Percentiles rank a stretch among this genome's conserved stretches.
Conservation (phyloP, 371 early-diverging fungal genomes). For the Choanephora cucurbitarum region DNA sequence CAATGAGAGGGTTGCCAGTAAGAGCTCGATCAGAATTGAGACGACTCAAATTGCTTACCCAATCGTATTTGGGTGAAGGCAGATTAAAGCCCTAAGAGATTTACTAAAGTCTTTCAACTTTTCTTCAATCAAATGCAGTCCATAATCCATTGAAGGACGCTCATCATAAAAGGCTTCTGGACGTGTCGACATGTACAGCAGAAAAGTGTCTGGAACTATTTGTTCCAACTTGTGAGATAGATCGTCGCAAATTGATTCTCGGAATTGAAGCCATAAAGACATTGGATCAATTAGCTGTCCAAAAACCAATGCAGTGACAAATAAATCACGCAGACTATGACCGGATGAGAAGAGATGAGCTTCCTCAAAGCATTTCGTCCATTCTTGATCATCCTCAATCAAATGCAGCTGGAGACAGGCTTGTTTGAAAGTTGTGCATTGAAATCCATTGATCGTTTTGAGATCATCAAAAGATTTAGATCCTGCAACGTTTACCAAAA, state of each 20-base stretch:
- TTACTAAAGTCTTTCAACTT: no score
- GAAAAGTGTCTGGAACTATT: no score
- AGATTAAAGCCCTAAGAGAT: no score
- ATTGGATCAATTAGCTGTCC: neutral
- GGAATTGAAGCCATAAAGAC: neutral
- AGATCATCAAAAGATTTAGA: constrained; percentile 1
- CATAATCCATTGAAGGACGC: no score
- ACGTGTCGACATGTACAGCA: no score
- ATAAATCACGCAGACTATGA: neutral
- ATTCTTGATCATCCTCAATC: constrained; percentile 8
- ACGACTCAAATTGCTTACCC: no score
- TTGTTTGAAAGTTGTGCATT: constrained; percentile 6
- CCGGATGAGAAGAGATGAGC: neutral
- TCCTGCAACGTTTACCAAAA: neutral
- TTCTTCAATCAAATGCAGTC: no score
- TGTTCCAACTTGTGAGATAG: neutral
- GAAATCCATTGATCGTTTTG: constrained; percentile 1
- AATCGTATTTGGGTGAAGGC: no score
- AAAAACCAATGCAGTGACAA: neutral
- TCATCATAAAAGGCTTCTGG: no score
- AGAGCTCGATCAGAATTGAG: no score
- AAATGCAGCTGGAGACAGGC: constrained; percentile 1
- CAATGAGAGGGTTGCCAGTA: no score
- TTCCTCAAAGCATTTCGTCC: constrained; percentile 10
- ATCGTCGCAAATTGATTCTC: constrained; percentile 1